Percentiles rank a stretch among this genome's conserved stretches.
Conservation (phyloP, 2,329 filamentous ascomycete genomes). For the Cadophora gregata region DNA sequence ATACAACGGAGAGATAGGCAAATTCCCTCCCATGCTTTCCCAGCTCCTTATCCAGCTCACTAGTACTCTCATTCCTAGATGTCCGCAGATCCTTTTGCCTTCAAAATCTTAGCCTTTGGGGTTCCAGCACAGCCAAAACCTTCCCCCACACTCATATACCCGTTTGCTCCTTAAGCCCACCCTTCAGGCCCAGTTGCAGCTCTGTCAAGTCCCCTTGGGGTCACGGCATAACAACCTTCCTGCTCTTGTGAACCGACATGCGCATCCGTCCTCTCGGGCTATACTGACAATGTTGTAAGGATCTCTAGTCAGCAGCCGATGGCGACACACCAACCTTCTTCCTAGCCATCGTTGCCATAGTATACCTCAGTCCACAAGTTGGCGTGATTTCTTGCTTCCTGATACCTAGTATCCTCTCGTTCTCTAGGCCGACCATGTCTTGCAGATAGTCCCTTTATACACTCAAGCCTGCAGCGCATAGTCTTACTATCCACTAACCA, state of each 20-base stretch:
- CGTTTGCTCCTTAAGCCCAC: background rate
- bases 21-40: background rate
- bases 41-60: constrained; percentile 1
- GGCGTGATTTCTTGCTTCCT: constrained; percentile 4
- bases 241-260: constrained; percentile 1
- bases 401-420: constrained; percentile 5
- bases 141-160: constrained; percentile 6
- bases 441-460: constrained; percentile 2
- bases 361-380: background rate
- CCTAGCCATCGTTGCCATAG: constrained; percentile 3
- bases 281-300: background rate
- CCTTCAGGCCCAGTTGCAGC: background rate
- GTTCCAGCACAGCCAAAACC: constrained; percentile 2
- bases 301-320: constrained; percentile 3
- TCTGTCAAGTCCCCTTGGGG: background rate
- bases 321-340: background rate
- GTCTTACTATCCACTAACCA: background rate
- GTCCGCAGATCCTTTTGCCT: background rate
- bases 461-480: background rate
- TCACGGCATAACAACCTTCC: constrained; percentile 4
- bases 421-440: constrained; percentile 4
- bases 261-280: no score
- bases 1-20: constrained; percentile 1
- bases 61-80: constrained; percentile 1
- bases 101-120: background rate